Evolutionary conservation across 257 asterid species (phyloP).

Genomic region (Handroanthus guayacan): DNA sequence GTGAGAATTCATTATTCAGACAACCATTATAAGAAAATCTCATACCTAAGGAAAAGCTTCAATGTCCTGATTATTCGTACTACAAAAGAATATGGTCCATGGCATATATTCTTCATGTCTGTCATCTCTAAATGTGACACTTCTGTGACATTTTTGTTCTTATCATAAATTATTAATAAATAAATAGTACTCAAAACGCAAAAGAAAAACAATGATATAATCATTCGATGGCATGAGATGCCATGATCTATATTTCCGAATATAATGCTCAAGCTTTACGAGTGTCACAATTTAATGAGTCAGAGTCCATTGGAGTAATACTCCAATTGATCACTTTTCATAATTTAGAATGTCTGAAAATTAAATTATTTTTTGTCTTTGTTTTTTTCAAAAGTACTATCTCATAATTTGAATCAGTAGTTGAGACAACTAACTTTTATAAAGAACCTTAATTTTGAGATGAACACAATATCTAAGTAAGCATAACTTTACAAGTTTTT

Average conservation of each 20-base stretch:
- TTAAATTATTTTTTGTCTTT: too few species aligned
- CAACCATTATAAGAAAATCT: background rate
- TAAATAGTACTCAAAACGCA: background rate
- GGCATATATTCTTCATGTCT: constrained; percentile 39
- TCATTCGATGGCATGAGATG: background rate
- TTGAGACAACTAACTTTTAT: background rate
- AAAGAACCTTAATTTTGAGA: too few species aligned
- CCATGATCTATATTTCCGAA: background rate
- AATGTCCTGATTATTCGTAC: background rate
- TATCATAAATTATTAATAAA: background rate
- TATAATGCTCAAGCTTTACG: too few species aligned
- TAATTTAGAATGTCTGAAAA: too few species aligned
- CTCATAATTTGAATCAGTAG: too few species aligned
- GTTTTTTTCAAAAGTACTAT: too few species aligned
- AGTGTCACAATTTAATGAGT: too few species aligned
- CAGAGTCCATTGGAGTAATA: too few species aligned
- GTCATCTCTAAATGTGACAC: background rate
- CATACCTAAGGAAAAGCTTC: background rate
- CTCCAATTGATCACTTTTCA: too few species aligned
- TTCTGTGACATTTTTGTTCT: background rate
- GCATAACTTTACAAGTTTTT: too few species aligned
- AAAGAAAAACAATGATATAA: background rate
- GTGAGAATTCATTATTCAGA: constrained; percentile 13
- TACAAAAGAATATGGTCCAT: constrained; percentile 10
- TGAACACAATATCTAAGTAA: too few species aligned